Evolutionary conservation across 768 basidiomycete species (phyloP).

Genomic region (Chalciporus piperatus): DNA sequence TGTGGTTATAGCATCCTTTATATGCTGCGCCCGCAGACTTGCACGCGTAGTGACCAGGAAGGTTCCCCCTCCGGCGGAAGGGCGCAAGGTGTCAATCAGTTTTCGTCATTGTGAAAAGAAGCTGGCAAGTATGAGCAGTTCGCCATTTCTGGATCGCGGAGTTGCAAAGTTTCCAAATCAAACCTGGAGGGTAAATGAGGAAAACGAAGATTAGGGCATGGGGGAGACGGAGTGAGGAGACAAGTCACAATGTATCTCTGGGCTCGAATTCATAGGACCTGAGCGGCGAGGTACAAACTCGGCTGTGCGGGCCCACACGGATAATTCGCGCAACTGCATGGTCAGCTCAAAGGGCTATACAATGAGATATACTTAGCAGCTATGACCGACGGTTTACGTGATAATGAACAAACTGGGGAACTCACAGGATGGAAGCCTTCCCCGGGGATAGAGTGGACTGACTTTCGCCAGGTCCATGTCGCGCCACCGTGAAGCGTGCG

Average conservation of each 20-base stretch:
- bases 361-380: background rate
- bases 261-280: background rate
- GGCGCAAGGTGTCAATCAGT: conserved; percentile 22
- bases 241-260: conserved; percentile 4
- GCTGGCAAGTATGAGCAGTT: conserved; percentile 21
- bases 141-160: conserved; percentile 31
- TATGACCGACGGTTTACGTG: conserved; percentile 8
- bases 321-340: too few species aligned
- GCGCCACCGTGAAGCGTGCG: conserved; percentile 26
- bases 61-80: conserved; percentile 18
- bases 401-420: conserved; percentile 2
- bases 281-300: conserved; percentile 8
- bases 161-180: conserved; percentile 19
- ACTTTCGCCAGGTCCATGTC: conserved; percentile 3
- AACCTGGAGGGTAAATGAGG: background rate
- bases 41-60: conserved; percentile 13
- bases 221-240: background rate
- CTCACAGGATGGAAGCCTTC: conserved; percentile 2
- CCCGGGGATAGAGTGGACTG: background rate
- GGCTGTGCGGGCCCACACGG: too few species aligned
- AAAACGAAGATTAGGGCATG: conserved; percentile 2
- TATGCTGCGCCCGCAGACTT: conserved; percentile 23
- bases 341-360: background rate
- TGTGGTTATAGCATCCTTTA: conserved; percentile 10
- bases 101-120: conserved; percentile 26